Conservation (phyloP, 2,329 filamentous ascomycete species). For the Paecilomyces formosus region DNA sequence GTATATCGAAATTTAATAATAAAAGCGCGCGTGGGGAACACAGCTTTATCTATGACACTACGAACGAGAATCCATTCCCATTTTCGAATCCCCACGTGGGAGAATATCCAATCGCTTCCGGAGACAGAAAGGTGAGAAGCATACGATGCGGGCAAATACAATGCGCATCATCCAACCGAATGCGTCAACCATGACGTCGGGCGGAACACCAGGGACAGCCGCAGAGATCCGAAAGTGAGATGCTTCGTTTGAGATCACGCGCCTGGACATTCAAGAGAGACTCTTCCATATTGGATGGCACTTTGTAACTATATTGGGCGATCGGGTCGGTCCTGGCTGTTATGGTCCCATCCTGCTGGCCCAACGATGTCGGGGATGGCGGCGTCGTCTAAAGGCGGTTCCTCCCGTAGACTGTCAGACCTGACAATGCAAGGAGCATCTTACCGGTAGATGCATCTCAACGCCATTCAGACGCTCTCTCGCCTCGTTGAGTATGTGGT, state of each 20-base stretch:
- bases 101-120: not conserved
- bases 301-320: not conserved
- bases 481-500: not conserved
- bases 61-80: not conserved
- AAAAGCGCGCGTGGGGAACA: not conserved
- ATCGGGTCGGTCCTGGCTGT: not conserved
- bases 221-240: not conserved
- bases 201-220: not conserved
- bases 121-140: not conserved
- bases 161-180: not conserved
- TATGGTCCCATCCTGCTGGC: not conserved
- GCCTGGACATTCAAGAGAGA: not conserved
- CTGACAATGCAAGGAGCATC: not conserved
- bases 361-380: not conserved
- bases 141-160: not conserved
- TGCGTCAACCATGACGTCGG: not conserved
- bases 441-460: not conserved
- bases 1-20: not conserved
- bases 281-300: not conserved
- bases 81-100: not conserved
- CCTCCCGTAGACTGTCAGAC: not conserved
- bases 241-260: not conserved
- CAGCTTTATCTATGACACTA: not conserved
- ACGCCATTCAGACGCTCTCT: not conserved
- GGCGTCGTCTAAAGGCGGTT: not conserved